A percentile compares a stretch with the other conserved stretches of the same genome.
Conservation (phyloP, 1,284 basidiomycete species). For the Earliella scabrosa region DNA sequence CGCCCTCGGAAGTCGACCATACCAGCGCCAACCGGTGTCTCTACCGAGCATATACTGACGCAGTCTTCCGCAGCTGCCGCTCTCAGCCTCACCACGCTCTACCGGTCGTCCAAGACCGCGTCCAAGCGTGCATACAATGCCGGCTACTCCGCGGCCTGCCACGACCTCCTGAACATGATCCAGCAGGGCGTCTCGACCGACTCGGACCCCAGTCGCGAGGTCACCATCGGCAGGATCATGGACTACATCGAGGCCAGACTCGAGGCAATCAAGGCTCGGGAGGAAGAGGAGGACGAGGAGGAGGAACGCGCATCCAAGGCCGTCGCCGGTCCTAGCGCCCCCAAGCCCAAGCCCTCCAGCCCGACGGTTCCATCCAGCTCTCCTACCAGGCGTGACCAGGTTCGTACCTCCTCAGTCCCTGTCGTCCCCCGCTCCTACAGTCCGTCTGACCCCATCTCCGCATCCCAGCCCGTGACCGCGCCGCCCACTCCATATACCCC, state of each 20-base stretch:
- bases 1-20: no score
- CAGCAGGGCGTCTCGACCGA: slow-evolving; percentile 70
- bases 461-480: slow-evolving; percentile 2
- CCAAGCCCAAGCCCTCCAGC: slow-evolving; percentile 19
- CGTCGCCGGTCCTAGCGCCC: slow-evolving; percentile 20
- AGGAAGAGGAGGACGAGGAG: slow-evolving; percentile 81
- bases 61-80: slow-evolving; percentile 63
- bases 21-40: no score
- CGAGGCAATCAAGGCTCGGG: slow-evolving; percentile 69
- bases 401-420: slow-evolving; percentile 7
- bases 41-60: neutral
- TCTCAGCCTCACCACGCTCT: slow-evolving; percentile 80
- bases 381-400: slow-evolving; percentile 8
- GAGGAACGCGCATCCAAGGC: slow-evolving; percentile 47
- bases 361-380: slow-evolving; percentile 11
- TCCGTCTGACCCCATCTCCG: slow-evolving; percentile 17
- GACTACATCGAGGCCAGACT: slow-evolving; percentile 69
- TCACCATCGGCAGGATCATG: slow-evolving; percentile 77
- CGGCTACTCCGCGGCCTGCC: slow-evolving; percentile 76
- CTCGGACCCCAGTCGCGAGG: slow-evolving; percentile 36
- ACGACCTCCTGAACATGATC: slow-evolving; percentile 78
- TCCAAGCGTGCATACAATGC: slow-evolving; percentile 78
- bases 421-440: slow-evolving; percentile 4
- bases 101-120: slow-evolving; percentile 72
- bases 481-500: slow-evolving; percentile 34